Conservation (phyloP, 2,329 filamentous ascomycete genomes). For the Calonectria pauciramosa region DNA sequence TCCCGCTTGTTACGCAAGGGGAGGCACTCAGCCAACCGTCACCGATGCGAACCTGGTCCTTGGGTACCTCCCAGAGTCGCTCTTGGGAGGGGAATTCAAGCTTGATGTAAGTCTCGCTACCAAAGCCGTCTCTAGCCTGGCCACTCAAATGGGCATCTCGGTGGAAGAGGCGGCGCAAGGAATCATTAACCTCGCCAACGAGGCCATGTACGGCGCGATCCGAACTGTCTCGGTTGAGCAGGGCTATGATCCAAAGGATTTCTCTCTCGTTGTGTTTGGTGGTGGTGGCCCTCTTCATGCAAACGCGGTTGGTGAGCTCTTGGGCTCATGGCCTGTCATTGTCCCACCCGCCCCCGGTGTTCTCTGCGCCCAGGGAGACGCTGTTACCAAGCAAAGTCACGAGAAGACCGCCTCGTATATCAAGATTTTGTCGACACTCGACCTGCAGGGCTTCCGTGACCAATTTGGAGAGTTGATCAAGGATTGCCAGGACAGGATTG, state of each 20-base stretch:
- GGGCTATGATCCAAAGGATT: background rate
- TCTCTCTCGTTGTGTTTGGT: background rate
- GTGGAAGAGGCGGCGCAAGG: background rate
- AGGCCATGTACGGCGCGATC: background rate
- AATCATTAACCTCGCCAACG: background rate
- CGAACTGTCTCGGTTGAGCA: background rate
- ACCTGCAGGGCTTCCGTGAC: background rate
- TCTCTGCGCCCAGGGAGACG: background rate
- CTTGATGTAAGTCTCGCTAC: background rate
- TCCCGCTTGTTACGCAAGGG: background rate
- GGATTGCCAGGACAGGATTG: background rate
- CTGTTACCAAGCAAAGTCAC: background rate
- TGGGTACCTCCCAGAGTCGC: background rate
- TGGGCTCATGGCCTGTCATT: background rate
- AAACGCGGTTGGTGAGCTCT: background rate
- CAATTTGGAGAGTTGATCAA: background rate
- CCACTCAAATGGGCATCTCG: background rate
- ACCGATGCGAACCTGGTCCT: background rate
- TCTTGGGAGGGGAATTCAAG: background rate
- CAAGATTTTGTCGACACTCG: background rate
- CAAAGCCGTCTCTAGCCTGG: background rate
- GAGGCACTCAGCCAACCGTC: background rate
- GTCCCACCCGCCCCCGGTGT: background rate
- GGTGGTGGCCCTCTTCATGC: background rate
- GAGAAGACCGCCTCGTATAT: background rate